These are phyloP conservation scores for Lasiodiplodia sp. DNA, from an alignment of 2,329 filamentous ascomycete species.

Conservation along the genomic window DNA sequence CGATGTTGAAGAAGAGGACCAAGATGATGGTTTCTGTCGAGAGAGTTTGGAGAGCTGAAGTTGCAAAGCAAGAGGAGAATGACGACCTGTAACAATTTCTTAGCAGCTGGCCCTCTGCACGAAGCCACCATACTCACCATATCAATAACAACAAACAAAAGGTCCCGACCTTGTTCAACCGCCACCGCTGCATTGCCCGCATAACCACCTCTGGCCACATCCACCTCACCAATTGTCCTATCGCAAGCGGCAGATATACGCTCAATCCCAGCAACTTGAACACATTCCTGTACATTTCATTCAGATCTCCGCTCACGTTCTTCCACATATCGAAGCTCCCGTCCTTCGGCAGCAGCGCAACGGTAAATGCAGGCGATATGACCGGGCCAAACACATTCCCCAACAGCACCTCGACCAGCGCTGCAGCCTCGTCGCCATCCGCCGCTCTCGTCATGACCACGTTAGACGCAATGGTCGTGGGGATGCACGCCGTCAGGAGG, in stretches of 20 bases:
- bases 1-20: slow-evolving; percentile 29
- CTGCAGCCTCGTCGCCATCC: slow-evolving; percentile 27
- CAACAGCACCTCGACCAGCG: slow-evolving; percentile 28
- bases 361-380: slow-evolving; percentile 25
- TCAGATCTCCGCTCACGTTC: slow-evolving; percentile 19
- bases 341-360: slow-evolving; percentile 24
- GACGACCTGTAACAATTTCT: slow-evolving; percentile 10
- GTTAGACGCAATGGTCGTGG: slow-evolving; percentile 29
- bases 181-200: slow-evolving; percentile 4
- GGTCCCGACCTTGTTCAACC: slow-evolving; percentile 26
- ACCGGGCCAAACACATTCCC: slow-evolving; percentile 29
- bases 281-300: slow-evolving; percentile 27
- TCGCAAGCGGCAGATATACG: slow-evolving; percentile 27
- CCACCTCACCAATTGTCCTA: slow-evolving; percentile 27
- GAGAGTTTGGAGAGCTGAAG: slow-evolving; percentile 21
- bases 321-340: slow-evolving; percentile 19
- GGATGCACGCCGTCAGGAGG: slow-evolving; percentile 29
- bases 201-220: slow-evolving; percentile 12
- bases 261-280: slow-evolving; percentile 27
- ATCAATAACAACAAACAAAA: slow-evolving; percentile 27
- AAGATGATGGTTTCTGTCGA: slow-evolving; percentile 19
- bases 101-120: background rate
- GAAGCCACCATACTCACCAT: slow-evolving; percentile 6
- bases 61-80: slow-evolving; percentile 29
- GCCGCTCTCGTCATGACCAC: slow-evolving; percentile 30